Conservation (phyloP, 225 moss, liverwort and hornwort species). For the Pseudoscleropodium purum region DNA sequence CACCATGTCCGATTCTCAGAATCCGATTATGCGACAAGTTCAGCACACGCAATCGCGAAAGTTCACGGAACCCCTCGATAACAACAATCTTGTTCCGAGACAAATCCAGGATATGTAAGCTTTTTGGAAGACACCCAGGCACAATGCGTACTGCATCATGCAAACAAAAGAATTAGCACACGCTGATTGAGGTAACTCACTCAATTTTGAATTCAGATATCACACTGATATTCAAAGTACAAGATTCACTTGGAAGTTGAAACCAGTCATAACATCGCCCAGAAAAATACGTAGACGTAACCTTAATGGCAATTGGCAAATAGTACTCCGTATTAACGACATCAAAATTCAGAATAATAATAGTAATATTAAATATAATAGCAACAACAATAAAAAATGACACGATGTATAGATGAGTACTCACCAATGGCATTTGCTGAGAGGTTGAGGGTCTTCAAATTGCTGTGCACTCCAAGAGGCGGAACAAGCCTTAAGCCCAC, state of each 20-base stretch:
- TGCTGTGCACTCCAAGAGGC: conserved; percentile 51
- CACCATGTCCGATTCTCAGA: conserved; percentile 87
- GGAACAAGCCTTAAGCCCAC: conserved; percentile 66
- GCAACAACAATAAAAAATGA: background rate
- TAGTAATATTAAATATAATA: background rate
- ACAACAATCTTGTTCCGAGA: conserved; percentile 79
- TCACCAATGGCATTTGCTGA: conserved; percentile 73
- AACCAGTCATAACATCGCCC: background rate
- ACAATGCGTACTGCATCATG: conserved; percentile 57
- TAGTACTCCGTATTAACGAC: too few species aligned
- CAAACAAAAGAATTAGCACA: background rate
- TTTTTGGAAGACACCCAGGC: conserved; percentile 70
- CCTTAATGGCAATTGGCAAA: background rate
- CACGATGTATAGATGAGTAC: background rate
- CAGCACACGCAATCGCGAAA: conserved; percentile 70
- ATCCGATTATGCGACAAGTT: conserved; percentile 81
- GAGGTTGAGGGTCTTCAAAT: conserved; percentile 71
- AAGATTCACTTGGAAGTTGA: background rate
- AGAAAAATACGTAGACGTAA: background rate
- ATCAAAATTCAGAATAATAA: background rate
- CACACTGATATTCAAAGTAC: background rate
- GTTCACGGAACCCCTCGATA: conserved; percentile 78
- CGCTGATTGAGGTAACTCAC: background rate
- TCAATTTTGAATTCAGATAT: background rate
- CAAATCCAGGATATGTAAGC: conserved; percentile 71